A percentile compares a stretch with the other conserved stretches of the same genome.
These are phyloP conservation scores for Diplodia scrobiculata DNA, from an alignment of 2,329 filamentous ascomycete species.

Conservation along the genomic window DNA sequence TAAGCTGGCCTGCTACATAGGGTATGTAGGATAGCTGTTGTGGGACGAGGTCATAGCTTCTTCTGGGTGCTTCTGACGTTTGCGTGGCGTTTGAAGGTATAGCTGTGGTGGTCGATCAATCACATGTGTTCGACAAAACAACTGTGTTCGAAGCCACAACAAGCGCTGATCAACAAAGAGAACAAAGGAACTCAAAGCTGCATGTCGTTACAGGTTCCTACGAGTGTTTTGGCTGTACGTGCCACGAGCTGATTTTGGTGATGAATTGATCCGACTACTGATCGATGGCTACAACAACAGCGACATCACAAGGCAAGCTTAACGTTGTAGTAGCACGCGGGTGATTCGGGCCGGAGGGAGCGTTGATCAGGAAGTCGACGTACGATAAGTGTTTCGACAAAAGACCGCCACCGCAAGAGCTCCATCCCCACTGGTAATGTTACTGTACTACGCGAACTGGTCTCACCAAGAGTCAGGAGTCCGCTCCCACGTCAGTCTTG, in stretches of 20 bases:
- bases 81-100: not conserved
- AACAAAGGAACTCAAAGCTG: not conserved
- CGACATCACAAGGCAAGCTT: not conserved
- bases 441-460: not conserved
- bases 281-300: not conserved
- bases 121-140: not conserved
- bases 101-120: not conserved
- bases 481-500: not conserved
- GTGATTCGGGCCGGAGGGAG: not conserved
- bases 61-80: not conserved
- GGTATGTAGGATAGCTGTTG: not conserved
- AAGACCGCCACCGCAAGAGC: not conserved
- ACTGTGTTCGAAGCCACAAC: too few relatives aligned
- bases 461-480: not conserved
- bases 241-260: not conserved
- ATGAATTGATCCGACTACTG: not conserved
- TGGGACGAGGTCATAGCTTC: slow-evolving; percentile 17
- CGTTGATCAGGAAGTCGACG: not conserved
- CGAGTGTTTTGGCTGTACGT: not conserved
- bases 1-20: not conserved
- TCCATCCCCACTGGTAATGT: not conserved
- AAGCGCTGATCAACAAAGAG: too few relatives aligned
- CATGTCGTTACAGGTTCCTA: not conserved
- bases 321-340: not conserved
- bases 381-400: not conserved